Conservation (phyloP, 139 green algal species). For the Chlorella sp. region DNA sequence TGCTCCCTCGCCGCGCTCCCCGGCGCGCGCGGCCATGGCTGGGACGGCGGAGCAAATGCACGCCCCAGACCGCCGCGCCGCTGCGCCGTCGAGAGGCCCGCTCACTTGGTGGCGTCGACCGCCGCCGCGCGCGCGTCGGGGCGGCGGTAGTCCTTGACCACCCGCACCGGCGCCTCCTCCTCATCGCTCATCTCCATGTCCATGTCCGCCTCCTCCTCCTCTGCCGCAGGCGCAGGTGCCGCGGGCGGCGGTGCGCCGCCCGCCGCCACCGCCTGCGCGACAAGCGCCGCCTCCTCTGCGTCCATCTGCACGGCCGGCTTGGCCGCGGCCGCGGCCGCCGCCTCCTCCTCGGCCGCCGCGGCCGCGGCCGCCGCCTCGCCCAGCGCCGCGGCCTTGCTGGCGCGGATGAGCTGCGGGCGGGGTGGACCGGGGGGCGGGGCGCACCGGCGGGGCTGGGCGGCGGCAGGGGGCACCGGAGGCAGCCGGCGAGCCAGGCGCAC, state of each 20-base stretch:
- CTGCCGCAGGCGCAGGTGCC: not conserved
- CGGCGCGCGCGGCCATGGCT: not conserved
- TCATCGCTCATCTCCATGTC: conserved; percentile 61
- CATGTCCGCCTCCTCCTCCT: conserved; percentile 33
- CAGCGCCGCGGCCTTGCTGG: conserved; percentile 62
- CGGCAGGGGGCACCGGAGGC: too few species aligned
- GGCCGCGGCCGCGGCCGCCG: conserved; percentile 21
- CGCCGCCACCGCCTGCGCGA: conserved; percentile 60
- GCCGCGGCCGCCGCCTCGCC: conserved; percentile 42
- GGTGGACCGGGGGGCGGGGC: not conserved
- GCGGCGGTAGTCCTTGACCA: conserved; percentile 93
- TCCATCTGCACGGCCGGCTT: conserved; percentile 72
- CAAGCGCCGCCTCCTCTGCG: conserved; percentile 83
- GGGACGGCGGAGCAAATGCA: not conserved
- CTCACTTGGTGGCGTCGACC: conserved; percentile 31
- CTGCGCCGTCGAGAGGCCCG: too few species aligned
- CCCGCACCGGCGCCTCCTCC: conserved; percentile 57
- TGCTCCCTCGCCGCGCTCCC: not conserved
- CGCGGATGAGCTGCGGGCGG: conserved; percentile 14
- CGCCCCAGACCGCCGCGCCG: too few species aligned
- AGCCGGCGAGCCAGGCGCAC: too few species aligned
- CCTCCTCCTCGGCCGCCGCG: conserved; percentile 21
- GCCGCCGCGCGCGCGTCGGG: conserved; percentile 36
- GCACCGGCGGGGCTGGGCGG: too few species aligned
- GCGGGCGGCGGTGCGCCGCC: not conserved